Percentiles rank a stretch among this genome's conserved stretches.
Conservation (phyloP, 2,329 filamentous ascomycete genomes). For the Apiospora malaysiana region DNA sequence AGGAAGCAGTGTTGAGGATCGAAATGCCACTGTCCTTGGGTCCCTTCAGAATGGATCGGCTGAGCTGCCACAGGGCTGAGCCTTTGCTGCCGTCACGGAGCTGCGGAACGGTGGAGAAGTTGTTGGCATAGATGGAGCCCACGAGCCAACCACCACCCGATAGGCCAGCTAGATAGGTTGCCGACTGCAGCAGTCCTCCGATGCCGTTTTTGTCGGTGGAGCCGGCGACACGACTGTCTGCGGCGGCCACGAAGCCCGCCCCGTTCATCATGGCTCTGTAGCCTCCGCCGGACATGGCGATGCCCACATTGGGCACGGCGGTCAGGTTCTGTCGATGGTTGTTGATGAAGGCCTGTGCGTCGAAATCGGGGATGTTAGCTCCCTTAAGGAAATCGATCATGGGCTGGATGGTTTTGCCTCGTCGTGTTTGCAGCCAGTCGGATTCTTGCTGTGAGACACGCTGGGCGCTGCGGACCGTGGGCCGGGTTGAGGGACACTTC, state of each 20-base stretch:
- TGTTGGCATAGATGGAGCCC: slow-evolving; percentile 76
- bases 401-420: slow-evolving; percentile 75
- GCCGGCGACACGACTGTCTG: slow-evolving; percentile 68
- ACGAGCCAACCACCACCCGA: slow-evolving; percentile 80
- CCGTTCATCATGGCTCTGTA: slow-evolving; percentile 76
- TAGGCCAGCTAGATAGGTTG: slow-evolving; percentile 75
- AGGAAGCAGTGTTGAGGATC: slow-evolving; percentile 45
- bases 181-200: slow-evolving; percentile 70
- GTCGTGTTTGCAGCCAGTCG: slow-evolving; percentile 74
- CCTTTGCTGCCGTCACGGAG: slow-evolving; percentile 37
- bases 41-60: slow-evolving; percentile 44
- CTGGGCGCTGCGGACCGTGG: slow-evolving; percentile 69
- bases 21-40: slow-evolving; percentile 35
- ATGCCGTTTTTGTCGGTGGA: slow-evolving; percentile 66
- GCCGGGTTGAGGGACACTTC: slow-evolving; percentile 72
- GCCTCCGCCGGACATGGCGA: slow-evolving; percentile 74
- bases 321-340: slow-evolving; percentile 69
- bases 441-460: slow-evolving; percentile 72
- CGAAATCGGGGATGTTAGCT: slow-evolving; percentile 76
- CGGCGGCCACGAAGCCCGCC: slow-evolving; percentile 71
- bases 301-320: slow-evolving; percentile 55
- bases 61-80: slow-evolving; percentile 44
- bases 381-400: slow-evolving; percentile 76
- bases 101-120: slow-evolving; percentile 68
- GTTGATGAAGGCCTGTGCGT: slow-evolving; percentile 66